Evolutionary conservation across 495 filamentous ascomycete genomes (phyloP), one percentile per base, ranked within the genome.

Genomic region (Massariosphaeria phaeospora): DNA sequence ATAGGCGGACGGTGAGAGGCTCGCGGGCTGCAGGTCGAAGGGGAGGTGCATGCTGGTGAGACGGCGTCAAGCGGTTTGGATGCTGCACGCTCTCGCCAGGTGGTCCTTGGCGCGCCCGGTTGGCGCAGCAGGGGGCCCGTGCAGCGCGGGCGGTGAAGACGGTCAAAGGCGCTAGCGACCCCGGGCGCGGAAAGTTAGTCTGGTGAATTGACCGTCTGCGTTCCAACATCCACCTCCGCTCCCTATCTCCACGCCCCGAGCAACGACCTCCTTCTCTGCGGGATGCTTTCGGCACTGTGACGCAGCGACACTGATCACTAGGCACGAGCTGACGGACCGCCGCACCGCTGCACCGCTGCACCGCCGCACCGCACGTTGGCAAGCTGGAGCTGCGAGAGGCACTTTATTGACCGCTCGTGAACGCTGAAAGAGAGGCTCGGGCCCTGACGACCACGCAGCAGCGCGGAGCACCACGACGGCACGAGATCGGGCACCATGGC

Each of bases 401-500:
- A 46, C 42, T n/a, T 55, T 48, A 23, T 18, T 55, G 24, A 48
- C 52, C 49, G 33, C 35, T 17, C 10, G 23, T 33, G 10, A 38
- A 7, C n/a, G 48, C 48, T 44, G 48, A 53, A 59, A 46, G 48
- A 41, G 48, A 47, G 48, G 20, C 6, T 23, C 18, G 2, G 31
- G 31, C 21, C 21, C 31, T 40, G 15, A n/a, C 30, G 12, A 35
- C 26, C 18, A 36, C 53, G 35, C 4, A 12, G 7, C 18, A n/a
- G 31, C 17, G 9, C 7, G 11, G 30, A 24, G 38, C 7, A 20
- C 44, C 24, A 51, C 55, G 23, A 26, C 29, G 27, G 29, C 10
- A 13, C 18, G 21, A 48, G 7, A 26, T 26, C 17, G 23, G 23
- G 15, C 63, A 66, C 51, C 40, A 96, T 97, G 94, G 89, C 90